Conservation (phyloP, 139 green algal genomes). For the Chlorella sp. region DNA sequence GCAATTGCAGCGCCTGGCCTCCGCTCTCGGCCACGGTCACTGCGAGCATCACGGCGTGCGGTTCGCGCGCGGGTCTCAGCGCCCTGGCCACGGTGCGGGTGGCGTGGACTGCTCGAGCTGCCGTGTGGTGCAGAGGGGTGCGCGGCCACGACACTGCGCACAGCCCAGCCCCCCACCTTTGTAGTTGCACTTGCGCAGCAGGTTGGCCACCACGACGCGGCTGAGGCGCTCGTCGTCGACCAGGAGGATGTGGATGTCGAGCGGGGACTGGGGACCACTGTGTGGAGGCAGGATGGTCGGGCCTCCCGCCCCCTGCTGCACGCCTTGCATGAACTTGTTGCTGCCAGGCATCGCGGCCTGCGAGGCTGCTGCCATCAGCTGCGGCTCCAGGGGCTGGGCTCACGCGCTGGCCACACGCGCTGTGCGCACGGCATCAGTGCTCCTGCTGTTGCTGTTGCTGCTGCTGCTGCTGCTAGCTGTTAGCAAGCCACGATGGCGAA, state of each 20-base stretch:
- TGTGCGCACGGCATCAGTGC: too few species aligned
- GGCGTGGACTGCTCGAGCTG: not conserved
- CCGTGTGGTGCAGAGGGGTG: not conserved
- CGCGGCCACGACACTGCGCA: not conserved
- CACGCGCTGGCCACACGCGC: too few species aligned
- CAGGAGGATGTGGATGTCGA: conserved; percentile 65
- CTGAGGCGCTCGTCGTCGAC: conserved; percentile 82
- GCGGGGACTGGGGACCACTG: not conserved
- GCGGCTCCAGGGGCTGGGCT: too few species aligned
- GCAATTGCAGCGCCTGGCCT: conserved; percentile 59
- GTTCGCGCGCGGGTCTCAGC: too few species aligned
- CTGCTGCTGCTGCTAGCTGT: too few species aligned
- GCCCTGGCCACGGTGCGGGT: not conserved
- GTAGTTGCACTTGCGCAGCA: conserved; percentile 77
- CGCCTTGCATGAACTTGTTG: not conserved
- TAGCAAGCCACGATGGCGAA: too few species aligned
- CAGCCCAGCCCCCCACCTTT: conserved; percentile 58
- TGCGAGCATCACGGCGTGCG: too few species aligned
- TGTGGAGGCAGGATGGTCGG: not conserved
- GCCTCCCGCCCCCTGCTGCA: not conserved
- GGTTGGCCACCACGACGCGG: conserved; percentile 63
- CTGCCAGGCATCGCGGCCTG: not conserved
- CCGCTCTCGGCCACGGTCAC: conserved; percentile 69
- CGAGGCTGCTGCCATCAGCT: not conserved
- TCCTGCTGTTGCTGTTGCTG: too few species aligned